Evolutionary conservation across 2,329 filamentous ascomycete species (phyloP).

Genomic region (Fusarium albidum): DNA sequence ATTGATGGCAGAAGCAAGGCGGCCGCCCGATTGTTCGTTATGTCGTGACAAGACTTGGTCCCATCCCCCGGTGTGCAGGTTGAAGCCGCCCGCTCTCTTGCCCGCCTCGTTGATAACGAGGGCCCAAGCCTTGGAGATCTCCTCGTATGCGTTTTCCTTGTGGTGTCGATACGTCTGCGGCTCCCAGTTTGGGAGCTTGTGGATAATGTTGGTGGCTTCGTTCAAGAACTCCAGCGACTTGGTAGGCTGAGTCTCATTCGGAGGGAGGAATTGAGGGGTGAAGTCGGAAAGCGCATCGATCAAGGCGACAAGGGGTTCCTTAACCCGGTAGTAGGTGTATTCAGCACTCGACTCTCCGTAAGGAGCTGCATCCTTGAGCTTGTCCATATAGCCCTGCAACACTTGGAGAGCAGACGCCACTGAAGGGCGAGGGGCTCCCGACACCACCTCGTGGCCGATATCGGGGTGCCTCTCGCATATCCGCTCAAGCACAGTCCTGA

Average conservation of each 20-base stretch:
- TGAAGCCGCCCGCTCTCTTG: slow-evolving; percentile 90
- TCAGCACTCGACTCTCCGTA: slow-evolving; percentile 87
- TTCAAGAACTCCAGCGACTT: slow-evolving; percentile 89
- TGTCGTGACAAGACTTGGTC: slow-evolving; percentile 88
- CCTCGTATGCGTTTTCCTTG: slow-evolving; percentile 95
- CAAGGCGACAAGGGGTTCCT: slow-evolving; percentile 79
- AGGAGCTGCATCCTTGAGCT: slow-evolving; percentile 81
- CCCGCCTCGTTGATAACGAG: slow-evolving; percentile 89
- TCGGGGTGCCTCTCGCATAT: slow-evolving; percentile 91
- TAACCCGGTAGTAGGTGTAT: slow-evolving; percentile 94
- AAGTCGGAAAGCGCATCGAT: slow-evolving; percentile 93
- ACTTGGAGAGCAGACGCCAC: slow-evolving; percentile 83
- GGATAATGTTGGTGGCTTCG: slow-evolving; percentile 87
- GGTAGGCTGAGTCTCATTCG: slow-evolving; percentile 84
- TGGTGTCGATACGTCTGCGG: slow-evolving; percentile 87
- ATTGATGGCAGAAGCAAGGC: slow-evolving; percentile 80
- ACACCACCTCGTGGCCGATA: slow-evolving; percentile 84
- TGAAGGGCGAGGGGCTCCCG: slow-evolving; percentile 85
- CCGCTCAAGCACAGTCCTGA: slow-evolving; percentile 86
- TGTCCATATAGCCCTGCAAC: slow-evolving; percentile 80
- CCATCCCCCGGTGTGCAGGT: slow-evolving; percentile 90
- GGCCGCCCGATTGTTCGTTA: slow-evolving; percentile 84
- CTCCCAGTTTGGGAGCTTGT: slow-evolving; percentile 90
- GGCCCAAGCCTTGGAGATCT: slow-evolving; percentile 93
- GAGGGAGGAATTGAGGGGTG: slow-evolving; percentile 93